A percentile compares a stretch with the other conserved stretches of the same genome.
phyloP scores from a whole-genome alignment of 2,329 filamentous ascomycete species.

The Tothia fuscella region DNA sequence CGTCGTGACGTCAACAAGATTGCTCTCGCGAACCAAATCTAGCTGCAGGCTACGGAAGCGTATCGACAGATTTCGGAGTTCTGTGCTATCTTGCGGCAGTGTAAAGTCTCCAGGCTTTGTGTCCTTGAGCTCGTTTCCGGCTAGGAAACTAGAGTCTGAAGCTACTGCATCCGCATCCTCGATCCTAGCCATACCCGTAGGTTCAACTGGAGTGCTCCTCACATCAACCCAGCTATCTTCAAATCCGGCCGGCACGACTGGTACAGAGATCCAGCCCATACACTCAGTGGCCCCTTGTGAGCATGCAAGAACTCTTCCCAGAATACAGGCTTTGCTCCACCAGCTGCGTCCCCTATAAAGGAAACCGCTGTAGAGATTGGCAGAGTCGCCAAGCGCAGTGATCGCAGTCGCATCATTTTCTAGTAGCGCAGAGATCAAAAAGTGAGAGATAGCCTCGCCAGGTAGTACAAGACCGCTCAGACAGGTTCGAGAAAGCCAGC shows the following conservation, averaged over 20 bases:
- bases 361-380: slow-evolving; percentile 44
- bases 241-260: slow-evolving; percentile 27
- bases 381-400: slow-evolving; percentile 35
- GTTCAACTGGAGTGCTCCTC: slow-evolving; percentile 23
- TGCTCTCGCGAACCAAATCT: background rate
- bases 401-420: slow-evolving; percentile 43
- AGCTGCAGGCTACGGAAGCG: slow-evolving; percentile 15
- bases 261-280: slow-evolving; percentile 43
- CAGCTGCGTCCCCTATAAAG: slow-evolving; percentile 37
- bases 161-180: slow-evolving; percentile 19
- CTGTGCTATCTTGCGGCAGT: slow-evolving; percentile 24
- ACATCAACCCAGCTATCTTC: slow-evolving; percentile 40
- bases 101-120: slow-evolving; percentile 25
- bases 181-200: slow-evolving; percentile 24
- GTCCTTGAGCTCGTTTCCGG: slow-evolving; percentile 14
- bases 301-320: slow-evolving; percentile 41
- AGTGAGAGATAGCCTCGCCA: slow-evolving; percentile 40
- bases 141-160: slow-evolving; percentile 25
- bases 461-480: slow-evolving; percentile 43
- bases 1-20: slow-evolving; percentile 6
- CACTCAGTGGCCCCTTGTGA: slow-evolving; percentile 34
- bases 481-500: slow-evolving; percentile 45
- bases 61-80: slow-evolving; percentile 18
- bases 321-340: slow-evolving; percentile 45
- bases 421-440: slow-evolving; percentile 43